phyloP scores from a whole-genome alignment of 805 yeast genomes.

The Suhomyces xylopsoci region DNA sequence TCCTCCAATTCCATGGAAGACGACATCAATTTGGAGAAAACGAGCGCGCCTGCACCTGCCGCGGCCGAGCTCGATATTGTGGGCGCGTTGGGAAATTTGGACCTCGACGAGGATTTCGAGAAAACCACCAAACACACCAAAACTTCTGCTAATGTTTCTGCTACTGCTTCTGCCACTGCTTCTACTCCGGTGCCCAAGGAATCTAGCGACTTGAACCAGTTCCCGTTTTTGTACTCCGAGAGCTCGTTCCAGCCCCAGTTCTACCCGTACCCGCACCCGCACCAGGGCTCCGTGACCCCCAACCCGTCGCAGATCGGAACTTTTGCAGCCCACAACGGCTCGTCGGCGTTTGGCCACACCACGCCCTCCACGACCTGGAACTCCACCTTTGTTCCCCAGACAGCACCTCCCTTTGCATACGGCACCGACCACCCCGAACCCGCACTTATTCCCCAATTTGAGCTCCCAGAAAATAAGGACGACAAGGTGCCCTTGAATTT shows the following conservation, averaged over 20 bases:
- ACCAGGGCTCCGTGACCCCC: slow-evolving; percentile 29
- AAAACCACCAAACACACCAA: neutral
- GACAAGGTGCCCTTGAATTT: slow-evolving; percentile 10
- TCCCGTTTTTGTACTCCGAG: slow-evolving; percentile 6
- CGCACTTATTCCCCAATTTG: slow-evolving; percentile 14
- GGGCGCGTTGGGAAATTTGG: slow-evolving; percentile 46
- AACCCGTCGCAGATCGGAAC: slow-evolving; percentile 19
- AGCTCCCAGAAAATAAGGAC: slow-evolving; percentile 16
- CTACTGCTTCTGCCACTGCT: too few species aligned
- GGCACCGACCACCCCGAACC: slow-evolving; percentile 3
- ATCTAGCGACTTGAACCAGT: neutral
- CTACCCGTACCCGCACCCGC: slow-evolving; percentile 18
- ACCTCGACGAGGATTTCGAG: slow-evolving; percentile 21
- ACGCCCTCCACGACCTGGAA: slow-evolving; percentile 41
- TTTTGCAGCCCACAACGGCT: slow-evolving; percentile 10
- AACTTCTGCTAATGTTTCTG: too few species aligned
- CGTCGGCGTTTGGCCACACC: slow-evolving; percentile 12
- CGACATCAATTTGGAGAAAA: neutral
- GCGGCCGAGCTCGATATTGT: slow-evolving; percentile 40
- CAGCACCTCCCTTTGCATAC: slow-evolving; percentile 37
- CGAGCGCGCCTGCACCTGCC: slow-evolving; percentile 2
- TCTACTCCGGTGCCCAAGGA: neutral
- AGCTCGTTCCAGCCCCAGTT: slow-evolving; percentile 7
- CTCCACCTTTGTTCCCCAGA: slow-evolving; percentile 28
- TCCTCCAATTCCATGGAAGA: slow-evolving; percentile 11